Evolutionary conservation across 1,284 basidiomycete species (phyloP).

Genomic region (Ceratobasidium sp.): DNA sequence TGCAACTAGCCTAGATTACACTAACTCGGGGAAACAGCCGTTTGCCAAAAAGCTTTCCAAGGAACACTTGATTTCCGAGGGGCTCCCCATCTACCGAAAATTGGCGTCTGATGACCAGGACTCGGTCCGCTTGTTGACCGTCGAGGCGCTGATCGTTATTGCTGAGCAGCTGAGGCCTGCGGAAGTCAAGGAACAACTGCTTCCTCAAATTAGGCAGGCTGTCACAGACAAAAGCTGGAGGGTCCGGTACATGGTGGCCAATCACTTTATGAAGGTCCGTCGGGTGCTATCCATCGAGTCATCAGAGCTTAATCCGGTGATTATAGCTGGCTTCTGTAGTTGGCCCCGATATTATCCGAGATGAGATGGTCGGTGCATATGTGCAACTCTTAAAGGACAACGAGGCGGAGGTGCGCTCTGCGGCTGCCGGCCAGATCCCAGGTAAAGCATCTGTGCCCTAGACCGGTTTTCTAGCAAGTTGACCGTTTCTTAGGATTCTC

Average conservation of each 20-base stretch:
- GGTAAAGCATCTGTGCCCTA: constrained; percentile 64
- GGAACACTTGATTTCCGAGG: constrained; percentile 86
- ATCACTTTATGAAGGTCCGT: constrained; percentile 93
- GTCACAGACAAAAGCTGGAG: constrained; percentile 98
- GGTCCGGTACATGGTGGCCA: constrained; percentile 99
- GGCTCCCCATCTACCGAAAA: constrained; percentile 93
- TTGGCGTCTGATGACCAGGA: constrained; percentile 98
- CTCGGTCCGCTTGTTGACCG: constrained; percentile 95
- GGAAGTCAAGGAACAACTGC: constrained; percentile 92
- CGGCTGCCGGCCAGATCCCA: constrained; percentile 95
- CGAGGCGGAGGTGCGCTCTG: constrained; percentile 98
- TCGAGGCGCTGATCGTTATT: constrained; percentile 95
- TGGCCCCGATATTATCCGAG: constrained; percentile 90
- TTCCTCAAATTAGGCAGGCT: constrained; percentile 88
- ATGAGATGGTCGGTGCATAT: constrained; percentile 94
- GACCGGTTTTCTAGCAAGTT: constrained; percentile 1
- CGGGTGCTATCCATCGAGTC: constrained; percentile 21
- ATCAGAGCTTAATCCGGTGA: constrained; percentile 35
- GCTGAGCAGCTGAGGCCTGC: constrained; percentile 85
- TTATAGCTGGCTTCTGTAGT: constrained; percentile 89
- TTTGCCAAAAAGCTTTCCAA: constrained; percentile 82
- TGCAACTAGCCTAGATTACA: neutral
- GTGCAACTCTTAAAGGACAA: constrained; percentile 97
- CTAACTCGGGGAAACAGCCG: constrained; percentile 62
- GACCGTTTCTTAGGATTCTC: constrained; percentile 81